Base-by-base conservation (phyloP, 2,329 filamentous ascomycete genomes). In the Penicillium nordicum region DNA sequence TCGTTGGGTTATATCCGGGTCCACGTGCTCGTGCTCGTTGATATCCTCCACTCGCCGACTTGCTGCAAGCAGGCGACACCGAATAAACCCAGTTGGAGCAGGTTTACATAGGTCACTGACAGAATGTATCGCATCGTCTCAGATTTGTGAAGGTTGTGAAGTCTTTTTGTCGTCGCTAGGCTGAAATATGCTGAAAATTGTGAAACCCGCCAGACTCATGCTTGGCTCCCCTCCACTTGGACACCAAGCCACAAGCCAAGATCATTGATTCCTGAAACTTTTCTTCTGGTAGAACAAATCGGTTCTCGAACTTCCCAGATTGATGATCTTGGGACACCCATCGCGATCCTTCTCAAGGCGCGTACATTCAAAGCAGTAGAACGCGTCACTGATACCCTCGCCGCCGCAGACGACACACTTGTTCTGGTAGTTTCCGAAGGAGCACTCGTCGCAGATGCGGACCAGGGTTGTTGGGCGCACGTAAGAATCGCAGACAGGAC, bases 341-440 rank as follows among this genome's bases (percentile, higher is more conserved):
- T 99, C 94, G 59, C 94, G 82, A 73, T 99, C 94, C 78, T 97
- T 99, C 75, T 99, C 94, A 16, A 99, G 79, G 8, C 94, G 84
- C 57, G 94, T 99, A 75, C 94, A 99, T 78, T 99, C 94, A 72
- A 97, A 97, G 81, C 94, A 99, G 80, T 99, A 99, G 77, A 97
- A 97, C 48, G 94, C 94, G 74, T 99, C 94, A 34, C 89, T 94
- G 74, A 99, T 99, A 30, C 94, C 94, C 79, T 97, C 94, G 67
- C 94, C 94, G 74, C 94, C 94, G 77, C 94, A 99, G 42, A 99
- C 94, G 66, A 99, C 92, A 74, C 94, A 99, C 78, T 99, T 99
- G 81, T 99, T 99, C 80, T 97, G 94, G 81, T 97, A 99, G 83
- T 99, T 99, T 72, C 94, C 94, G 76, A 99, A 99, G 74, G 90